Conservation (phyloP, 306 rosid genomes). For the Bauhinia variegata region DNA sequence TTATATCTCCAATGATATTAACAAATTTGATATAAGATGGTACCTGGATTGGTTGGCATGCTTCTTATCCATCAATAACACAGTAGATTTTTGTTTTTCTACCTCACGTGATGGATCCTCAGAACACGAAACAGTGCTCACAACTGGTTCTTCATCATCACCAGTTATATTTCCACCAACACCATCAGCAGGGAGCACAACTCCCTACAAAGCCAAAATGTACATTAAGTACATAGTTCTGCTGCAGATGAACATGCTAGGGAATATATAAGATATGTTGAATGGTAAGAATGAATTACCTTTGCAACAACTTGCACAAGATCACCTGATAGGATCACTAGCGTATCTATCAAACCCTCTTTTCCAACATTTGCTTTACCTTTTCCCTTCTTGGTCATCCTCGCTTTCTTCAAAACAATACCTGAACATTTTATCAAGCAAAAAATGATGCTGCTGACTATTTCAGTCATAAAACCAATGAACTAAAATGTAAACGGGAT, state of each 20-base stretch:
- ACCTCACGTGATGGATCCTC: constrained; percentile 32
- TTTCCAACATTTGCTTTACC: constrained; percentile 49
- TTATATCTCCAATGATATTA: constrained; percentile 22
- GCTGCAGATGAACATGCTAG: neutral
- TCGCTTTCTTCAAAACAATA: constrained; percentile 80
- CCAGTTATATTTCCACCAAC: constrained; percentile 52
- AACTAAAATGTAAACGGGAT: constrained; percentile 5
- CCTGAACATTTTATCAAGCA: constrained; percentile 47
- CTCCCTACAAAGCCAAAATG: constrained; percentile 52
- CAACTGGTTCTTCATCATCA: constrained; percentile 48
- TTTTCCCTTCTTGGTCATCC: constrained; percentile 73
- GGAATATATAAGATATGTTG: constrained; percentile 14
- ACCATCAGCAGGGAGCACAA: constrained; percentile 60
- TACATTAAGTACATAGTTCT: constrained; percentile 31
- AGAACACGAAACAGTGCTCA: constrained; percentile 34
- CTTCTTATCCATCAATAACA: constrained; percentile 37
- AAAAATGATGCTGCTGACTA: constrained; percentile 13
- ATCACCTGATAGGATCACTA: constrained; percentile 67
- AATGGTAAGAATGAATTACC: constrained; percentile 44
- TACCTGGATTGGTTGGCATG: constrained; percentile 61
- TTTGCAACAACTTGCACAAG: constrained; percentile 84
- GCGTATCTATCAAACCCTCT: constrained; percentile 62
- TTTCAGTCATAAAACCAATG: neutral
- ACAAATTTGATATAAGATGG: constrained; percentile 31
- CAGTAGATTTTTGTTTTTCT: constrained; percentile 47